phyloP scores from a whole-genome alignment of 176 grass and related monocot species.

The Rhipidocladum racemiflorum region DNA sequence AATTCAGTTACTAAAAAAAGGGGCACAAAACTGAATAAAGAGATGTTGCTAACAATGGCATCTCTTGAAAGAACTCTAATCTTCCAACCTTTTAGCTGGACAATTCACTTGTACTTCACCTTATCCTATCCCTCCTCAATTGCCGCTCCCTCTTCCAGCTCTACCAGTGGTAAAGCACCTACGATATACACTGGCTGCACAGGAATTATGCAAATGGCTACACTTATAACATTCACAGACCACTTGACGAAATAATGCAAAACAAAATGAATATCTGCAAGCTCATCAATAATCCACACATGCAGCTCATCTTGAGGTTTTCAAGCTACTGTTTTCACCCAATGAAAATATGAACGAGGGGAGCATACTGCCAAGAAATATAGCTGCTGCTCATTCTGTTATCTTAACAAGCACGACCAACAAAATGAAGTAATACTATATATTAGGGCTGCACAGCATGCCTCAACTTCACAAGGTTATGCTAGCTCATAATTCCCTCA shows the following conservation, averaged over 20 bases:
- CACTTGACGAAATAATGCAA: not conserved
- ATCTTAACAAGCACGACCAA: not conserved
- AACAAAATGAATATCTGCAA: not conserved
- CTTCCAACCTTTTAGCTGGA: not conserved
- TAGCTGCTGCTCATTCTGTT: not conserved
- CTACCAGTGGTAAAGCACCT: not conserved
- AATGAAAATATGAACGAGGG: not conserved
- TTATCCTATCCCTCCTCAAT: not conserved
- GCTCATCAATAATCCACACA: not conserved
- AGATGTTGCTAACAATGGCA: not conserved
- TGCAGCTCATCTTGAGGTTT: not conserved
- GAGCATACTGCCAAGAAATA: not conserved
- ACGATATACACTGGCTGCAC: not conserved
- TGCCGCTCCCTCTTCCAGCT: not conserved
- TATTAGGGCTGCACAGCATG: too few species aligned
- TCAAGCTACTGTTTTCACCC: not conserved
- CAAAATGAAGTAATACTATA: not conserved
- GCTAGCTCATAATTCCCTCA: not conserved
- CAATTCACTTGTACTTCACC: not conserved
- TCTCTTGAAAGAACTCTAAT: not conserved
- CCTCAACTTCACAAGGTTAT: too few species aligned
- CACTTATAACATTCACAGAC: not conserved
- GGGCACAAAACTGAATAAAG: not conserved
- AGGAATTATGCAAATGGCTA: not conserved
- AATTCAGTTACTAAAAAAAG: not conserved